phyloP scores from a whole-genome alignment of 768 basidiomycete species.

The Lentinula sp. region DNA sequence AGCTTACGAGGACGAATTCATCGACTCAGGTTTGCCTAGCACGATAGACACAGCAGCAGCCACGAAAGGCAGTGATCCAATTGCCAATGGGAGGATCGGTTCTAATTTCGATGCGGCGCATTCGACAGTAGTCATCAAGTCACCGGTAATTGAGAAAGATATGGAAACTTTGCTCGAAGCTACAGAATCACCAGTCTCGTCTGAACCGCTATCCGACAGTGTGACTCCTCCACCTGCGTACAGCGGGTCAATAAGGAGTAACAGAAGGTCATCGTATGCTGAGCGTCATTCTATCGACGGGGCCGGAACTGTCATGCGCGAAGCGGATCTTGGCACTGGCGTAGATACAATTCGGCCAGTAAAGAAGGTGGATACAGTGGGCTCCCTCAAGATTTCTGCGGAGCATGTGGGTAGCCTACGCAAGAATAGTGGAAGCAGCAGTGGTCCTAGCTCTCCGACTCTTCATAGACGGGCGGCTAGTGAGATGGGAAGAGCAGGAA shows the following conservation, averaged over 20 bases:
- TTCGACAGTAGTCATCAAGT: slow-evolving; percentile 70
- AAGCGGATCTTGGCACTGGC: slow-evolving; percentile 83
- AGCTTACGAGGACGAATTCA: slow-evolving; percentile 52
- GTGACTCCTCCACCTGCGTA: slow-evolving; percentile 73
- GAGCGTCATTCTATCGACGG: slow-evolving; percentile 58
- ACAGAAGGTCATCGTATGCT: slow-evolving; percentile 73
- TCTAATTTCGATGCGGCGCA: slow-evolving; percentile 52
- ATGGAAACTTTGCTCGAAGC: slow-evolving; percentile 31
- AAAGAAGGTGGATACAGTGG: slow-evolving; percentile 81
- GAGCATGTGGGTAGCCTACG: slow-evolving; percentile 77
- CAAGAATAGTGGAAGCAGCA: slow-evolving; percentile 38
- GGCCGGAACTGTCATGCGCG: slow-evolving; percentile 67
- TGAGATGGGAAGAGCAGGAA: slow-evolving; percentile 61
- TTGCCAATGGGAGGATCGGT: slow-evolving; percentile 32
- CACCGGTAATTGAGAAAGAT: slow-evolving; percentile 35
- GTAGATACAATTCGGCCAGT: slow-evolving; percentile 90
- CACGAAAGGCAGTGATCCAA: slow-evolving; percentile 58
- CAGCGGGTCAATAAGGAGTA: slow-evolving; percentile 56
- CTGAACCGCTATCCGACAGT: slow-evolving; percentile 37
- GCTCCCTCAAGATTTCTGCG: slow-evolving; percentile 69
- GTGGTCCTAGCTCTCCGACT: slow-evolving; percentile 41
- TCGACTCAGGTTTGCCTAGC: slow-evolving; percentile 38
- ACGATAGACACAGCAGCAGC: slow-evolving; percentile 61
- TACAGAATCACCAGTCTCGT: slow-evolving; percentile 27
- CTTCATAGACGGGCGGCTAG: slow-evolving; percentile 45